Percentiles rank a stretch among this genome's conserved stretches.
These are phyloP conservation scores for Halenospora varia DNA, from an alignment of 495 filamentous ascomycete genomes.

Conservation along the genomic window DNA sequence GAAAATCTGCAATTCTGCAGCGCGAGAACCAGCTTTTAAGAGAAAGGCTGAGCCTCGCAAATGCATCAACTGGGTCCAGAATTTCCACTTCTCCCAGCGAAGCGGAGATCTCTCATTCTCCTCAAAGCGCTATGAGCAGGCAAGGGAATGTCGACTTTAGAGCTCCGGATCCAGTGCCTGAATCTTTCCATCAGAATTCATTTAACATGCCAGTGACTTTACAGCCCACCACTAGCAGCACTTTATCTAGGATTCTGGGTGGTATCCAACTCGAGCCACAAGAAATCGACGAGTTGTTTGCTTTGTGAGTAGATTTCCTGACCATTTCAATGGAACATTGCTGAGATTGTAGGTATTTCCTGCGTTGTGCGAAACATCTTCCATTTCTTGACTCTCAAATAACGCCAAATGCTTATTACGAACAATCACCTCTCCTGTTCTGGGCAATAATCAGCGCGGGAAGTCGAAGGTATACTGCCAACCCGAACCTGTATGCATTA, in stretches of 20 bases:
- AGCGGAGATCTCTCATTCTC: not conserved
- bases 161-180: not conserved
- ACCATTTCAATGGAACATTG: not conserved
- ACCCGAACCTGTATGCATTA: constrained; percentile 60
- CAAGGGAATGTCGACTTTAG: not conserved
- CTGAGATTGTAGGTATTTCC: not conserved
- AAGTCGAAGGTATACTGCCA: constrained; percentile 62
- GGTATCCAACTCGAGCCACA: not conserved
- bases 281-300: constrained; percentile 3
- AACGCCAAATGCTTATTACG: constrained; percentile 68
- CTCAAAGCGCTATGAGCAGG: not conserved
- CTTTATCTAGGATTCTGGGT: not conserved
- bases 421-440: constrained; percentile 69
- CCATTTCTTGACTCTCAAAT: constrained; percentile 68
- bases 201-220: not conserved
- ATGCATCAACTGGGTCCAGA: not conserved
- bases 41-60: not conserved
- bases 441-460: constrained; percentile 84
- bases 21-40: constrained; percentile 1
- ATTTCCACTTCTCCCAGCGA: not conserved
- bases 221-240: not conserved
- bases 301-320: not conserved
- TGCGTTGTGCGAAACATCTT: constrained; percentile 69
- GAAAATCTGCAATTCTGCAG: not conserved
- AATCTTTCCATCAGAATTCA: not conserved